phyloP scores from a whole-genome alignment of 768 basidiomycete genomes.

The Russula abietina region DNA sequence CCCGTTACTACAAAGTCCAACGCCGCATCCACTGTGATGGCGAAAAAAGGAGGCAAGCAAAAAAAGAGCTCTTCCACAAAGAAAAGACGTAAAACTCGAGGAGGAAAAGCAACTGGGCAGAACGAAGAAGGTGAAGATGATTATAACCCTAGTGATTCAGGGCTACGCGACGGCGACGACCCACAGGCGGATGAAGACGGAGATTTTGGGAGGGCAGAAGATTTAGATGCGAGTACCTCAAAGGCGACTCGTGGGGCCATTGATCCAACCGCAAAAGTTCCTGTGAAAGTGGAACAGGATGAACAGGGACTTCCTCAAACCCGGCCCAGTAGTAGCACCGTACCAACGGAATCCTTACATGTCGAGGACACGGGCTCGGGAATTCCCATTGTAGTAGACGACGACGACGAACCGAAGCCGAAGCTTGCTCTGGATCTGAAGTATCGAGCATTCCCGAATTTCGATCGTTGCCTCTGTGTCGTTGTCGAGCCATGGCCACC shows the following conservation, averaged over 20 bases:
- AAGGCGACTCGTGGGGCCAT: background rate
- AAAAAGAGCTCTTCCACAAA: constrained; percentile 20
- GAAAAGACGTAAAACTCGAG: constrained; percentile 2
- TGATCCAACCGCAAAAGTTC: background rate
- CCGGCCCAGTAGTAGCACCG: background rate
- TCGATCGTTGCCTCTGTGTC: constrained; percentile 69
- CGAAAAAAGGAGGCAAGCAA: constrained; percentile 19
- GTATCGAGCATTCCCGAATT: constrained; percentile 67
- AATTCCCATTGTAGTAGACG: constrained; percentile 43
- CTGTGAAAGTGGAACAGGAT: constrained; percentile 14
- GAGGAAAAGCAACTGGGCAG: background rate
- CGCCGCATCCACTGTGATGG: background rate
- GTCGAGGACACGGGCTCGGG: constrained; percentile 28
- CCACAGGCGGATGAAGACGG: background rate
- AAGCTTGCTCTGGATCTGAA: constrained; percentile 60
- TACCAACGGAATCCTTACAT: constrained; percentile 3
- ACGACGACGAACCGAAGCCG: constrained; percentile 63
- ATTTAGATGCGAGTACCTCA: background rate
- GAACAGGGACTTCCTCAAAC: constrained; percentile 5
- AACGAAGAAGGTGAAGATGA: background rate
- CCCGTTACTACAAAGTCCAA: constrained; percentile 26
- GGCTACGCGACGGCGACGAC: background rate
- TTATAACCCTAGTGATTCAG: constrained; percentile 1
- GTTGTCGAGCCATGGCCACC: constrained; percentile 79
- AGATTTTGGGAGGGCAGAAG: constrained; percentile 1